Evolutionary conservation across 805 yeast species (phyloP), one percentile per base, ranked within the genome.

Genomic region (Starmerella powellii): DNA sequence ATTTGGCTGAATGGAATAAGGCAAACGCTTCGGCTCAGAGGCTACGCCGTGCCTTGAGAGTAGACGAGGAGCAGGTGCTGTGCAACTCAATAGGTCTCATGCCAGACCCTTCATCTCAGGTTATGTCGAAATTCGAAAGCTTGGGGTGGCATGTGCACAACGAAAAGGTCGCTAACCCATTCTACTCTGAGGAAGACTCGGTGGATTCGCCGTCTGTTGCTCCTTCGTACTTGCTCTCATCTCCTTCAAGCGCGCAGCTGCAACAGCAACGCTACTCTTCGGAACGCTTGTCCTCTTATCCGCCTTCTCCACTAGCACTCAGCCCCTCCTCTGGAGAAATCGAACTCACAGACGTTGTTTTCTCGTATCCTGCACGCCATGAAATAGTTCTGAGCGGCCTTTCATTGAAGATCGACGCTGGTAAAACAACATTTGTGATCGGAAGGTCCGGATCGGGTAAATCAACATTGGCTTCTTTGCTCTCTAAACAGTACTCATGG

Each of bases 371-470:
- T 1, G 60, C 76, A 1, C 67, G 88, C 49, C 65, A 67, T 0
- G 63, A 63, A 1, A 58, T 60, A 2, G 74, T 74, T 0, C 56
- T 91, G 13, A 59, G 68, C 0, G 52, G 70, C 37, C 63, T 80
- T 1, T 54, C 59, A n/a, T 43, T 80, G 20, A 50, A 51, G 1
- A 63, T 86, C 28, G 59, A 64, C 1, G 58, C 72, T 0, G 67
- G 71, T 1, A 50, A 62, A 26, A 55, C 72, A 6, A 74, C 78
- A 1, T 88, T 74, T 52, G 60, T 91, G 3, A 72, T 91, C 32
- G 99, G 99, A 1, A 68, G 70, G 46, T 86, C 96, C 0, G 99
- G 99, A 0, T 78, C 87, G 0, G 98, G 98, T 0, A 91, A 91
- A 58, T 88, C 97, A 0, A 80, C 97, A 0, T 47, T 91, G 2